Evolutionary conservation across 345 rosid species (phyloP).

Genomic region (Laguncularia racemosa): DNA sequence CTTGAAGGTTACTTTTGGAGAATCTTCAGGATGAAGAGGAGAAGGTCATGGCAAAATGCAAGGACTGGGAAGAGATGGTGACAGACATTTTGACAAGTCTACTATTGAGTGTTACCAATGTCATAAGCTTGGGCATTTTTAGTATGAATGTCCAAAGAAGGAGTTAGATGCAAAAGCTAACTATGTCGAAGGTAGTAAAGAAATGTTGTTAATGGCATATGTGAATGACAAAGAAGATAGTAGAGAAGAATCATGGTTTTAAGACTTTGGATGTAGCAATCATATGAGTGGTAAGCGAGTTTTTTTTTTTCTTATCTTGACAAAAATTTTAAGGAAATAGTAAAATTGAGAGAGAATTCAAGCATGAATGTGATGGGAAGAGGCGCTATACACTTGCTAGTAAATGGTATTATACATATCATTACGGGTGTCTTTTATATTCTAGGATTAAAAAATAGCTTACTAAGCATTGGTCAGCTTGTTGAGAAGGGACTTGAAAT

Average conservation of each 20-base stretch:
- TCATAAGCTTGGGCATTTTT: conserved; percentile 6
- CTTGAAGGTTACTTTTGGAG: not conserved
- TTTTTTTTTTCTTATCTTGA: not conserved
- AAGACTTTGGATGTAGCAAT: conserved; percentile 6
- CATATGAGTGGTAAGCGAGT: not conserved
- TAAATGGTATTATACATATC: conserved; percentile 1
- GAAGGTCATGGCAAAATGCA: conserved; percentile 1
- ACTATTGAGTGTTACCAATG: conserved; percentile 4
- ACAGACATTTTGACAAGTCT: not conserved
- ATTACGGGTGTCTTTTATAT: conserved; percentile 6
- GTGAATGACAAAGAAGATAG: not conserved
- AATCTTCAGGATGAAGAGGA: conserved; percentile 1
- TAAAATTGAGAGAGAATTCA: conserved; percentile 5
- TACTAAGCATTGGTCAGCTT: not conserved
- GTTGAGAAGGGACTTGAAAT: too few species aligned
- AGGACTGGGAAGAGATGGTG: not conserved
- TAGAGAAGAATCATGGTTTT: conserved; percentile 2
- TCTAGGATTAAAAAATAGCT: conserved; percentile 5
- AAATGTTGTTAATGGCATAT: conserved; percentile 12
- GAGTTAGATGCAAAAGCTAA: not conserved
- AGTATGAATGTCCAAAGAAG: conserved; percentile 8
- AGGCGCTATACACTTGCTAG: not conserved
- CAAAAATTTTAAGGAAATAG: not conserved
- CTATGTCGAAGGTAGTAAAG: conserved; percentile 1
- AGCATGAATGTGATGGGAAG: conserved; percentile 8